A percentile compares a stretch with the other conserved stretches of the same genome.
phyloP scores from a whole-genome alignment of 345 rosid species.

The Eucalyptus erythrocorys region DNA sequence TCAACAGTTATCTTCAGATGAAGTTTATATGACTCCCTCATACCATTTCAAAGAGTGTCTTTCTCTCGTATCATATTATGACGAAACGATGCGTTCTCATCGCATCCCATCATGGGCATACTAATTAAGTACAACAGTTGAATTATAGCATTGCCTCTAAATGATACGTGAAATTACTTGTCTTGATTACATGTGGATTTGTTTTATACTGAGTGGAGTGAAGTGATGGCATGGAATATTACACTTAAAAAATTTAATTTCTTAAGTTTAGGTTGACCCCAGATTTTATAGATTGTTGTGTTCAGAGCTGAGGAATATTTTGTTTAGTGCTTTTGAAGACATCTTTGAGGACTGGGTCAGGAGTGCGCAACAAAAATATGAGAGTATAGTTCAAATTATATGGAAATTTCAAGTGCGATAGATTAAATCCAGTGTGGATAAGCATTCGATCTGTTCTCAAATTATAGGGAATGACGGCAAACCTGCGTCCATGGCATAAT shows the following conservation, averaged over 20 bases:
- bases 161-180: neutral
- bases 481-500: too few relatives aligned
- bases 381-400: neutral
- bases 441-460: too few relatives aligned
- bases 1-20: too few relatives aligned
- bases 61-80: too few relatives aligned
- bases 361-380: neutral
- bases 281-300: accelerated
- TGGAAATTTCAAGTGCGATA: neutral
- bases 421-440: too few relatives aligned
- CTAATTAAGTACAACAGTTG: too few relatives aligned
- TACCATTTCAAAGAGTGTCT: too few relatives aligned
- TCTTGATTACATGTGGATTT: neutral
- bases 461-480: too few relatives aligned
- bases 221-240: neutral
- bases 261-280: neutral
- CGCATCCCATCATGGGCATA: too few relatives aligned
- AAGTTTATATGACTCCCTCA: too few relatives aligned
- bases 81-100: too few relatives aligned
- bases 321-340: neutral
- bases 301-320: neutral
- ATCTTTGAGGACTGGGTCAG: neutral
- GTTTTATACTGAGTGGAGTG: accelerated
- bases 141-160: neutral
- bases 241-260: neutral